These are phyloP conservation scores for Aspergillus proliferans DNA, from an alignment of 2,329 filamentous ascomycete genomes.

Conservation along the genomic window DNA sequence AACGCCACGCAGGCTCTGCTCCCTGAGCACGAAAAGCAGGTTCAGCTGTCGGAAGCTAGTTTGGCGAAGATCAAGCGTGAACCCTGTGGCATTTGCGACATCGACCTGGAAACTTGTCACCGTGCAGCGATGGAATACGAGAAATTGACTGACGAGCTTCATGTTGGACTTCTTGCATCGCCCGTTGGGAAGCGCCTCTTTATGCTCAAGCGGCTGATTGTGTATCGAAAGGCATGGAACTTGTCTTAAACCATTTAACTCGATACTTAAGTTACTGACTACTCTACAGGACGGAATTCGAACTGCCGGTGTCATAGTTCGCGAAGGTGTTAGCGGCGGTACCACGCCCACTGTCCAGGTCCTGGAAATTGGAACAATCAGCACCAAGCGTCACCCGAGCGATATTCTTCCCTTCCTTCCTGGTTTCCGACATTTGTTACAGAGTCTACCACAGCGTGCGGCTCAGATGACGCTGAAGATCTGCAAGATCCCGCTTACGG, in stretches of 20 bases:
- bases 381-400: slow-evolving; percentile 66
- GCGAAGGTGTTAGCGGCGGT: slow-evolving; percentile 65
- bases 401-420: slow-evolving; percentile 81
- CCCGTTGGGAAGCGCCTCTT: slow-evolving; percentile 78
- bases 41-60: slow-evolving; percentile 86
- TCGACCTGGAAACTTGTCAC: slow-evolving; percentile 73
- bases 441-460: slow-evolving; percentile 59
- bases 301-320: slow-evolving; percentile 71
- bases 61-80: slow-evolving; percentile 85
- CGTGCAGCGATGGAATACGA: slow-evolving; percentile 74
- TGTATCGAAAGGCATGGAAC: slow-evolving; percentile 60
- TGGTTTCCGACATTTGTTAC: slow-evolving; percentile 61
- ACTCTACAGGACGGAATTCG: slow-evolving; percentile 63
- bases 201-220: slow-evolving; percentile 65
- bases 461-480: slow-evolving; percentile 64
- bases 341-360: slow-evolving; percentile 67
- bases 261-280: slow-evolving; percentile 13
- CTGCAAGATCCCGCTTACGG: slow-evolving; percentile 63
- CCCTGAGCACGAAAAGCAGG: slow-evolving; percentile 91
- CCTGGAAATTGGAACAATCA: slow-evolving; percentile 65
- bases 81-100: slow-evolving; percentile 72
- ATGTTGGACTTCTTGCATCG: slow-evolving; percentile 69
- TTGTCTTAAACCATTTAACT: background rate
- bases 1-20: slow-evolving; percentile 92
- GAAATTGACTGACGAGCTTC: slow-evolving; percentile 71